Percentiles rank a stretch among this genome's conserved stretches.
phyloP scores from a whole-genome alignment of 768 basidiomycete species.

The Suillus subalutaceus region DNA sequence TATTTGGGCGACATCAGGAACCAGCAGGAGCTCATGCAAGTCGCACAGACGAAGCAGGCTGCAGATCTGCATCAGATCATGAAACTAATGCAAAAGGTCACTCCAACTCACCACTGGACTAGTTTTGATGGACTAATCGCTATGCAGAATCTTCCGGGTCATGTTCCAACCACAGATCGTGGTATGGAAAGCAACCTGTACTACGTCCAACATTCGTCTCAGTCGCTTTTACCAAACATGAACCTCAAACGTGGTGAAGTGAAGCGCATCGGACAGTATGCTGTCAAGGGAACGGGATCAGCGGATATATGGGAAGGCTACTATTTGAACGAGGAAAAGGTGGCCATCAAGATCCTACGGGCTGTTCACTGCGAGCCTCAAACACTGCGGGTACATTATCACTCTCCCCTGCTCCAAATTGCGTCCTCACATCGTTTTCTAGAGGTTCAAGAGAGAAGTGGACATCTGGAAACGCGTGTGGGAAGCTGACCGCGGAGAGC shows the following conservation, averaged over 20 bases:
- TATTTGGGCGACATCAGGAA: constrained; percentile 49
- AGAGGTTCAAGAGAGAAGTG: constrained; percentile 58
- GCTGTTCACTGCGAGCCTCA: constrained; percentile 51
- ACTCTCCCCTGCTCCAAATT: constrained; percentile 2
- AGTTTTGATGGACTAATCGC: constrained; percentile 19
- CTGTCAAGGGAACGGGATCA: constrained; percentile 52
- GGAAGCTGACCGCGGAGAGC: constrained; percentile 51
- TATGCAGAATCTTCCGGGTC: constrained; percentile 25
- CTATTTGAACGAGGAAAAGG: constrained; percentile 56
- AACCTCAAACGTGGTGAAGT: constrained; percentile 58
- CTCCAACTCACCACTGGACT: not conserved
- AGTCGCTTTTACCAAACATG: constrained; percentile 50
- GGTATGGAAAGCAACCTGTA: constrained; percentile 55
- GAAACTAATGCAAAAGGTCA: constrained; percentile 53
- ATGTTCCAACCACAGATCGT: constrained; percentile 31
- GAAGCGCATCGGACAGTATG: constrained; percentile 47
- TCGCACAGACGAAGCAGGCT: constrained; percentile 35
- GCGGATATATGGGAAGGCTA: constrained; percentile 61
- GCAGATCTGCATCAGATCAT: constrained; percentile 45
- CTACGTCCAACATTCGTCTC: constrained; percentile 48
- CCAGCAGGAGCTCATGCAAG: constrained; percentile 38
- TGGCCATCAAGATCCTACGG: constrained; percentile 59
- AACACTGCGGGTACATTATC: constrained; percentile 40
- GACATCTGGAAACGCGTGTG: constrained; percentile 58
- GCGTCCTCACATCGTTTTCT: not conserved